Conservation (phyloP, 257 asterid species). For the Forsythia suspensa region DNA sequence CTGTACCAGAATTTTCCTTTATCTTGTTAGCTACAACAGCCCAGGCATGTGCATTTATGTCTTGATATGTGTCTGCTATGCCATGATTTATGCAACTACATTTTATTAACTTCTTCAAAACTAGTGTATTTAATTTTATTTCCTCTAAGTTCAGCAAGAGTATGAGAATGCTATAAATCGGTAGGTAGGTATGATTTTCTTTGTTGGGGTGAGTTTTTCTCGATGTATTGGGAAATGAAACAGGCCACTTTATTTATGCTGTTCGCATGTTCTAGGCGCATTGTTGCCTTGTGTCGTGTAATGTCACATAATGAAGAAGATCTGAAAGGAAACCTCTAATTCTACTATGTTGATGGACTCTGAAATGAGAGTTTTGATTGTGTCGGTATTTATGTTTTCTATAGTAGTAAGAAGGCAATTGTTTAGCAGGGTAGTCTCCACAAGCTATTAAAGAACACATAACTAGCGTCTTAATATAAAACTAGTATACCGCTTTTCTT, state of each 20-base stretch:
- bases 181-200: background rate
- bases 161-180: background rate
- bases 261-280: background rate
- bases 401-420: background rate
- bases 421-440: background rate
- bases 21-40: background rate
- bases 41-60: background rate
- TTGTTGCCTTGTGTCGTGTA: background rate
- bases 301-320: background rate
- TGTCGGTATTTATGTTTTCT: background rate
- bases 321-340: background rate
- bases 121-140: background rate
- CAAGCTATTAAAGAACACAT: background rate
- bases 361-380: background rate
- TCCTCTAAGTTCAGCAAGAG: background rate
- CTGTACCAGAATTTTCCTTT: background rate
- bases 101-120: background rate
- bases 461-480: background rate
- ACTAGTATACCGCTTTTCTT: no score
- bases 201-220: background rate
- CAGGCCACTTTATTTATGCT: background rate
- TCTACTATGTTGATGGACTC: background rate
- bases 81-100: background rate
- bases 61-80: background rate
- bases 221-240: background rate